Base-by-base conservation (phyloP, 2,329 filamentous ascomycete species). In the Dendrostoma leiphaemia region DNA sequence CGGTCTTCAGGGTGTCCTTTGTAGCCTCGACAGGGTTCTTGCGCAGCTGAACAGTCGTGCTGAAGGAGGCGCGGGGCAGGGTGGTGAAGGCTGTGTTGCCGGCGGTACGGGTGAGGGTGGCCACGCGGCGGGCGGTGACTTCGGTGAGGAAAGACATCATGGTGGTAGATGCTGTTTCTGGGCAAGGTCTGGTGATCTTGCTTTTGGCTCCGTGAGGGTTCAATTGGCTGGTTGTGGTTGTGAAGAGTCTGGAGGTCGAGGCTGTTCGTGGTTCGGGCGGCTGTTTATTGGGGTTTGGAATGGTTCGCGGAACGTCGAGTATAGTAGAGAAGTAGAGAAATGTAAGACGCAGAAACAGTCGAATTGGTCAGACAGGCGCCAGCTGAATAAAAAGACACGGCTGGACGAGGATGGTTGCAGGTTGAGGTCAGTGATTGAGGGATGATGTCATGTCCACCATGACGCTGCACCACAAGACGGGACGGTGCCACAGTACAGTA, bases 1-100 rank as follows among this genome's bases (percentile, higher is more conserved):
- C 81, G 6, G 70, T 71, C 69, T 86, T 84, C 54, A 82, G 68
- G 3, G 76, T 76, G 58, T 86, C 82, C 69, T 85, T 87, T 62
- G 80, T 78, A 0, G 74, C 61, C 53, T 85, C 80, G 48, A 78
- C 71, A 3, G 76, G 71, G 9, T 74, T 71, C 71, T 83, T 84
- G 44, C 72, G 73, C 8, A 69, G 60, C 2, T 67, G 66, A 9
- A 74, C 59, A 48, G 71, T 74, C 12, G 78, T 79, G 56, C 74
- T 77, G 69, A 85, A 84, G 34, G 74, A 66, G 26, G 65, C 62
- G 49, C 80, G 74, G 10, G 77, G 72, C 7, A 61, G 59, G 24
- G 53, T 54, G 4, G 61, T 59, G 51, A 60, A 54, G 26, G 71
- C 66, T 41, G 74, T 71, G 43, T 69, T 60, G 23, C 71, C 66